A percentile compares a stretch with the other conserved stretches of the same genome.
Evolutionary conservation across 2,329 filamentous ascomycete genomes (phyloP).

Genomic region (Aspergillus pseudoglaucus): DNA sequence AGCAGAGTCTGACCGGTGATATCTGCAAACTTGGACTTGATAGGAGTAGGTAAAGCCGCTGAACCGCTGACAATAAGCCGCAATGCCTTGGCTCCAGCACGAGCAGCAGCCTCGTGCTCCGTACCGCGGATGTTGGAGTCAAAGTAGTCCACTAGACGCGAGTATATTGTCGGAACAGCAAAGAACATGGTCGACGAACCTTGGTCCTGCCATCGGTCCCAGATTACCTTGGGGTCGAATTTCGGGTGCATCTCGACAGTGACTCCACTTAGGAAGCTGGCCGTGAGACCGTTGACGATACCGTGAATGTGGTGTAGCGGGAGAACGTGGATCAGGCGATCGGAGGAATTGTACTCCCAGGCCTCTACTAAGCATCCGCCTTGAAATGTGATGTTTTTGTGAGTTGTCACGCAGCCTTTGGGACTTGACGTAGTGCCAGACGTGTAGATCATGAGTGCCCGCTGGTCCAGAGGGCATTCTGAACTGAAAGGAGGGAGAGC

Average conservation of each 20-base stretch:
- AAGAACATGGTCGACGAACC: conserved; percentile 44
- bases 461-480: conserved; percentile 20
- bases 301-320: conserved; percentile 48
- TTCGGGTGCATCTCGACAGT: conserved; percentile 44
- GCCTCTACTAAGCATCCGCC: conserved; percentile 24
- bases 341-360: conserved; percentile 27
- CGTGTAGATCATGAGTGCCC: conserved; percentile 39
- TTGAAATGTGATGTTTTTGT: conserved; percentile 34
- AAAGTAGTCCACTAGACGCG: conserved; percentile 43
- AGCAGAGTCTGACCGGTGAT: conserved; percentile 40
- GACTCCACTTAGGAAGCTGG: conserved; percentile 41
- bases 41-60: conserved; percentile 37
- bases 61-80: conserved; percentile 38
- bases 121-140: conserved; percentile 33
- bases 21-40: conserved; percentile 34
- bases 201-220: conserved; percentile 39
- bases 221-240: conserved; percentile 41
- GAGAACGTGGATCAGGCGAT: conserved; percentile 45
- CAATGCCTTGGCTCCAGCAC: conserved; percentile 27
- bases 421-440: conserved; percentile 37
- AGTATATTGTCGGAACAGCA: conserved; percentile 48
- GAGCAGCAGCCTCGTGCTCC: conserved; percentile 24
- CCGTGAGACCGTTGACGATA: conserved; percentile 45
- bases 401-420: conserved; percentile 40
- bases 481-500: conserved; percentile 27